A percentile compares a stretch with the other conserved stretches of the same genome.
phyloP scores from a whole-genome alignment of 192 early-diverging fungal genomes.

The Coemansia erecta region DNA sequence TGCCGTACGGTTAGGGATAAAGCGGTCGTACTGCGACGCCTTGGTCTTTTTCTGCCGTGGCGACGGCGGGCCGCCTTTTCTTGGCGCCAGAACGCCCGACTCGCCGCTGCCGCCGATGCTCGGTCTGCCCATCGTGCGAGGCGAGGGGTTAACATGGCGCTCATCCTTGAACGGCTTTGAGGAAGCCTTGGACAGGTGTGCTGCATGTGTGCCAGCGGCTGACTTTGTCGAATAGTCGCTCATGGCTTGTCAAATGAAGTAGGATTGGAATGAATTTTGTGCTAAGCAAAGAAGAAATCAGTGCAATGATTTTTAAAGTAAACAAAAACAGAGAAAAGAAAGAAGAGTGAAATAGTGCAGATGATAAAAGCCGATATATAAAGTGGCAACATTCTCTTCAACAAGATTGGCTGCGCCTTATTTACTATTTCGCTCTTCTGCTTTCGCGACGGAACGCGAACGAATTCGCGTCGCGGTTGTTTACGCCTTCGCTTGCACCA shows the following conservation, averaged over 20 bases:
- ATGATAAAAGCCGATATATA: background rate
- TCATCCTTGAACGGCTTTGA: conserved; percentile 23
- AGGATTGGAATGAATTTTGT: background rate
- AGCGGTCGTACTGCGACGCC: conserved; percentile 72
- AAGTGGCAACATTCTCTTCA: background rate
- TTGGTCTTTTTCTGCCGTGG: conserved; percentile 37
- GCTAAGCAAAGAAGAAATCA: background rate
- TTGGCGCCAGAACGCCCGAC: conserved; percentile 1
- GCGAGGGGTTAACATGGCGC: conserved; percentile 19
- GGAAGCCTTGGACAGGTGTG: conserved; percentile 7
- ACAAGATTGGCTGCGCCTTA: background rate
- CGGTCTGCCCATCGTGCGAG: conserved; percentile 26
- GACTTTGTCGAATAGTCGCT: conserved; percentile 22
- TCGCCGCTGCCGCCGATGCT: background rate
- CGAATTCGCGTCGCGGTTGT: too few relatives aligned
- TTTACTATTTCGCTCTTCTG: too few relatives aligned
- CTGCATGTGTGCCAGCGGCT: conserved; percentile 12
- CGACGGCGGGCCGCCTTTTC: conserved; percentile 18
- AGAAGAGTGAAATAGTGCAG: background rate
- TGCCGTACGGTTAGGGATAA: conserved; percentile 77
- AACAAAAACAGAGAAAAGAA: conserved; percentile 9
- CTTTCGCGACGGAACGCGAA: too few relatives aligned
- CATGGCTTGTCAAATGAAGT: conserved; percentile 8
- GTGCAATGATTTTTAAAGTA: background rate
- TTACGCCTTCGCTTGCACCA: too few relatives aligned